phyloP scores from a whole-genome alignment of 257 asterid genomes.

The Anisodus tanguticus region DNA sequence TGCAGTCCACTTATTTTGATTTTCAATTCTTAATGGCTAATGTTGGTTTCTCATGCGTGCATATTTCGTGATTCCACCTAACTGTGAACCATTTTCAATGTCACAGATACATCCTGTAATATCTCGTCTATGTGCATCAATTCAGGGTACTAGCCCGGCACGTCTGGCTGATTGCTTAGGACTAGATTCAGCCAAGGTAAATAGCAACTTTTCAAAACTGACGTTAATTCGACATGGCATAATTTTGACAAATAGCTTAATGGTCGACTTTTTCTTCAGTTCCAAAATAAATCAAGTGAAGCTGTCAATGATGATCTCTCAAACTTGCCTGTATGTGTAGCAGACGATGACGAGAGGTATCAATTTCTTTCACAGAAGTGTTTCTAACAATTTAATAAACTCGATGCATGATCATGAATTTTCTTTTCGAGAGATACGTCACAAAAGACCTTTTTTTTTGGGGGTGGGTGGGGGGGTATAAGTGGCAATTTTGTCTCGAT shows the following conservation, averaged over 20 bases:
- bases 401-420: neutral
- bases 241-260: neutral
- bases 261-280: conserved; percentile 51
- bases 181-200: conserved; percentile 92
- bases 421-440: neutral
- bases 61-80: conserved; percentile 29
- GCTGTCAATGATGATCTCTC: conserved; percentile 65
- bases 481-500: neutral
- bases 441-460: no score
- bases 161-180: conserved; percentile 99
- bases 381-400: conserved; percentile 13
- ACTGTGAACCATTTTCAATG: conserved; percentile 34
- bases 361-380: conserved; percentile 30
- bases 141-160: conserved; percentile 97
- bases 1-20: conserved; percentile 28
- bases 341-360: conserved; percentile 88
- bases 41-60: conserved; percentile 31
- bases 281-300: conserved; percentile 78
- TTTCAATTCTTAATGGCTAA: conserved; percentile 13
- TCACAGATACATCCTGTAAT: conserved; percentile 97
- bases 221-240: neutral
- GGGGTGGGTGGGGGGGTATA: neutral
- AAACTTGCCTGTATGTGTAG: conserved; percentile 56
- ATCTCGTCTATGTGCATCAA: conserved; percentile 93
- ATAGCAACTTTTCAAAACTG: conserved; percentile 20